Evolutionary conservation across 2,329 filamentous ascomycete genomes (phyloP).

Genomic region (Pestalotiopsis sp.): DNA sequence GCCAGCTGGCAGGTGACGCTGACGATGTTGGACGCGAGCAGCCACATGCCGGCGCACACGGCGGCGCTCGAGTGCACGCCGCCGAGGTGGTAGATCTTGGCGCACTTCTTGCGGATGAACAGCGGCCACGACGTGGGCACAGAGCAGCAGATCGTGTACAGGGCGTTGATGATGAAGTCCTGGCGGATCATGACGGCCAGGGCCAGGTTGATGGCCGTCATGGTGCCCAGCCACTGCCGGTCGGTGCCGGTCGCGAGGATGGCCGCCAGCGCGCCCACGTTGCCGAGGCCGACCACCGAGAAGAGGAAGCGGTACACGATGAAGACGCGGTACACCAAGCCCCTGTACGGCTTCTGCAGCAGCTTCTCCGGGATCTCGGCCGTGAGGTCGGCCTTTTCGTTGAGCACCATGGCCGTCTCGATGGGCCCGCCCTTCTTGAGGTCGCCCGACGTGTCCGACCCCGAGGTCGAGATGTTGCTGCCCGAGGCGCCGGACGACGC

Average conservation of each 20-base stretch:
- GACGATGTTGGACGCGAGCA: conserved; percentile 36
- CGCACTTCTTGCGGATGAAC: conserved; percentile 48
- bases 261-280: conserved; percentile 49
- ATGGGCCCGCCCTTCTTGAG: conserved; percentile 1
- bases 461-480: conserved; percentile 12
- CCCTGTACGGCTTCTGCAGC: conserved; percentile 33
- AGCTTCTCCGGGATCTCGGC: conserved; percentile 17
- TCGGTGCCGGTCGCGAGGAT: conserved; percentile 39
- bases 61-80: conserved; percentile 55
- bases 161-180: conserved; percentile 53
- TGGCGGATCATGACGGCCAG: conserved; percentile 56
- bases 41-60: conserved; percentile 51
- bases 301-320: conserved; percentile 61
- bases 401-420: conserved; percentile 2
- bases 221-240: conserved; percentile 41
- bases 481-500: conserved; percentile 2
- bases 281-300: conserved; percentile 53
- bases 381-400: conserved; percentile 18
- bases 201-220: conserved; percentile 52
- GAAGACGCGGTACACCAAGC: conserved; percentile 47
- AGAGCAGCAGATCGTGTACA: conserved; percentile 50
- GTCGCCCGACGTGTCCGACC: neutral
- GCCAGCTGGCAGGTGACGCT: conserved; percentile 19
- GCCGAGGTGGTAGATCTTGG: conserved; percentile 56
- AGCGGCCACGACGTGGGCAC: conserved; percentile 49